These are phyloP conservation scores for Pleurotus djamor DNA, from an alignment of 768 basidiomycete genomes.

Conservation along the genomic window DNA sequence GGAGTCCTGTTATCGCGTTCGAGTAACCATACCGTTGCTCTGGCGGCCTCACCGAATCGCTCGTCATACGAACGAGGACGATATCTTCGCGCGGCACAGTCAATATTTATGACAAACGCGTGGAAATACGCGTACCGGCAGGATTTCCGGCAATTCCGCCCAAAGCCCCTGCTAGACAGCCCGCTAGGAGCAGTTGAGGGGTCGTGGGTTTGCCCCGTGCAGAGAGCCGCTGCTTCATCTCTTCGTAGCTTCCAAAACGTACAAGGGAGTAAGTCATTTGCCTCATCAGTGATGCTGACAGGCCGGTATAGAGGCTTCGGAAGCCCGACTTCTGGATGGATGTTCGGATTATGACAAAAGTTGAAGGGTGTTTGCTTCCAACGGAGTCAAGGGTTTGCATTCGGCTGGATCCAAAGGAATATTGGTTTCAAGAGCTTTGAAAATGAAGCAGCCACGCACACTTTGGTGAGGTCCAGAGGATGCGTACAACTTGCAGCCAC, in stretches of 20 bases:
- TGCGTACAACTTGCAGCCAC: constrained; percentile 84
- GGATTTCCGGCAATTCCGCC: constrained; percentile 89
- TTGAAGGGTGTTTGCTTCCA: constrained; percentile 52
- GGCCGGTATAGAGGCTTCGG: constrained; percentile 75
- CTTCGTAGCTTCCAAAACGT: constrained; percentile 80
- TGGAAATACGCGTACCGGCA: constrained; percentile 45
- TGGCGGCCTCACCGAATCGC: constrained; percentile 73
- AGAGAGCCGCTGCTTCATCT: constrained; percentile 60
- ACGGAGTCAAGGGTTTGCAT: constrained; percentile 70
- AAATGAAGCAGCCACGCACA: constrained; percentile 39
- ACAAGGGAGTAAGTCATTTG: constrained; percentile 94
- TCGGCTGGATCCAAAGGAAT: constrained; percentile 41
- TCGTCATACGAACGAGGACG: constrained; percentile 84
- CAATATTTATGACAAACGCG: constrained; percentile 2
- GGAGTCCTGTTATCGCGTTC: constrained; percentile 76
- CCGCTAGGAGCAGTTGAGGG: constrained; percentile 56
- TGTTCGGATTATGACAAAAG: constrained; percentile 57
- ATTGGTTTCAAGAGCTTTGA: neutral
- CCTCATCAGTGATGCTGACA: constrained; percentile 79
- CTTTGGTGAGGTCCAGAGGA: constrained; percentile 85
- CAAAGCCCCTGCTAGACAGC: constrained; percentile 72
- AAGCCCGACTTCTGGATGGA: constrained; percentile 70
- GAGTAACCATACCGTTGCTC: constrained; percentile 75
- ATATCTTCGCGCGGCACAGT: constrained; percentile 46
- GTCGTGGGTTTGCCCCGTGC: constrained; percentile 50